These are phyloP conservation scores for Malassezia pachydermatis DNA, from an alignment of 1,284 basidiomycete species.

Conservation along the genomic window DNA sequence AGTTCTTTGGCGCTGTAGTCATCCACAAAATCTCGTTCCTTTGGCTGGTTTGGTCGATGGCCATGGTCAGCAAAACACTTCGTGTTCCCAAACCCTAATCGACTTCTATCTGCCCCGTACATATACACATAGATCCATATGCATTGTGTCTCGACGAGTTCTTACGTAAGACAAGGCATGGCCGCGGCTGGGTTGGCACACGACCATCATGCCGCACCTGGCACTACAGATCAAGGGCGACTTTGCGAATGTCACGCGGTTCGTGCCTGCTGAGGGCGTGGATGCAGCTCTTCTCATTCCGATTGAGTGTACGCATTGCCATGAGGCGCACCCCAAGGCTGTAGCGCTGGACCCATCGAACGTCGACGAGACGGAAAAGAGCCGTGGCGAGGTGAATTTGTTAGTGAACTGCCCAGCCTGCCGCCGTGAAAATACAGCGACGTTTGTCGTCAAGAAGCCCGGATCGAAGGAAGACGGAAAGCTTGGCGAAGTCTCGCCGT, in stretches of 20 bases:
- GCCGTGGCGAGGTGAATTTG: conserved; percentile 35
- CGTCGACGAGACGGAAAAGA: conserved; percentile 33
- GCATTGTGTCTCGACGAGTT: not conserved
- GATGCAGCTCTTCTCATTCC: conserved; percentile 32
- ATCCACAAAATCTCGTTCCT: conserved; percentile 37
- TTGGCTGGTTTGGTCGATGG: conserved; percentile 38
- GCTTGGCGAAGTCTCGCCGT: conserved; percentile 29
- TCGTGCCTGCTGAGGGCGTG: conserved; percentile 29
- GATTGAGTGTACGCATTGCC: conserved; percentile 42
- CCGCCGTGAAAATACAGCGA: conserved; percentile 14
- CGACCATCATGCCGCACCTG: conserved; percentile 17
- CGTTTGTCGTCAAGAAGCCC: conserved; percentile 9
- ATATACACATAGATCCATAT: not conserved
- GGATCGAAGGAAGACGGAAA: conserved; percentile 10
- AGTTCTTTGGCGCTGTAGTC: conserved; percentile 19
- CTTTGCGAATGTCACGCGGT: conserved; percentile 29
- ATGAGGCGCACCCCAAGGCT: conserved; percentile 36
- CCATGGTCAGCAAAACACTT: conserved; percentile 45
- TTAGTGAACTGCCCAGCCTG: conserved; percentile 32
- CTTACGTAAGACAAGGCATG: not conserved
- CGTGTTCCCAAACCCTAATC: conserved; percentile 42
- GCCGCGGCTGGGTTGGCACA: conserved; percentile 1
- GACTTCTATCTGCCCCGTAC: not conserved
- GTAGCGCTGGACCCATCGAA: conserved; percentile 31
- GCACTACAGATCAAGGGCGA: conserved; percentile 39